A percentile compares a stretch with the other conserved stretches of the same genome.
Evolutionary conservation across 2,329 filamentous ascomycete species (phyloP).

Genomic region (Nemania serpens): DNA sequence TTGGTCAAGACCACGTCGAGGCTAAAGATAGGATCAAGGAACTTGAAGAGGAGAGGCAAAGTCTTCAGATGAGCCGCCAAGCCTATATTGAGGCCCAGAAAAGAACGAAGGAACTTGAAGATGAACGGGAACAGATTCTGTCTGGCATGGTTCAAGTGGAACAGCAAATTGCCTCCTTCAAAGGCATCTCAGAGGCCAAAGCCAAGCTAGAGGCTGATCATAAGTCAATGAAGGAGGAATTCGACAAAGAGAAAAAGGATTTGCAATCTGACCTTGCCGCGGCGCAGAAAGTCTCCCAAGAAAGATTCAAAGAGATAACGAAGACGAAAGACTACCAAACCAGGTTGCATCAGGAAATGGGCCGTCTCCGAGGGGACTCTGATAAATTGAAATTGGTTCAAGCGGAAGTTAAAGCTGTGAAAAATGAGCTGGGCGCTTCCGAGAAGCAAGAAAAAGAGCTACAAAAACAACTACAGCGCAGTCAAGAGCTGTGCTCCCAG

Average conservation of each 20-base stretch:
- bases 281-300: constrained; percentile 83
- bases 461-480: constrained; percentile 70
- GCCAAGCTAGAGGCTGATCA: constrained; percentile 62
- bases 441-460: constrained; percentile 85
- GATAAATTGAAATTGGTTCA: constrained; percentile 73
- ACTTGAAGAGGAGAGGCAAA: constrained; percentile 69
- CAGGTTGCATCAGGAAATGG: constrained; percentile 85
- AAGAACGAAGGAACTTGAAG: too few species aligned
- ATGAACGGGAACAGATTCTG: too few species aligned
- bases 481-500: constrained; percentile 72
- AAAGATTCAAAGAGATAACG: constrained; percentile 83
- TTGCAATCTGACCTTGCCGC: constrained; percentile 84
- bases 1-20: constrained; percentile 83
- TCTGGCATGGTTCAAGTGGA: constrained; percentile 67
- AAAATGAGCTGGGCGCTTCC: constrained; percentile 69
- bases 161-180: constrained; percentile 61
- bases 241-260: constrained; percentile 70
- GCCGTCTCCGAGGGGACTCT: constrained; percentile 76
- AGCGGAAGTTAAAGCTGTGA: constrained; percentile 68
- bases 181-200: background rate
- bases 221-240: constrained; percentile 56
- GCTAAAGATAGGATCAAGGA: constrained; percentile 77
- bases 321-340: constrained; percentile 79
- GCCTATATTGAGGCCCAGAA: too few species aligned
- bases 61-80: too few species aligned